Base-by-base conservation (phyloP, 495 filamentous ascomycete species). In the Cryomyces minteri region DNA sequence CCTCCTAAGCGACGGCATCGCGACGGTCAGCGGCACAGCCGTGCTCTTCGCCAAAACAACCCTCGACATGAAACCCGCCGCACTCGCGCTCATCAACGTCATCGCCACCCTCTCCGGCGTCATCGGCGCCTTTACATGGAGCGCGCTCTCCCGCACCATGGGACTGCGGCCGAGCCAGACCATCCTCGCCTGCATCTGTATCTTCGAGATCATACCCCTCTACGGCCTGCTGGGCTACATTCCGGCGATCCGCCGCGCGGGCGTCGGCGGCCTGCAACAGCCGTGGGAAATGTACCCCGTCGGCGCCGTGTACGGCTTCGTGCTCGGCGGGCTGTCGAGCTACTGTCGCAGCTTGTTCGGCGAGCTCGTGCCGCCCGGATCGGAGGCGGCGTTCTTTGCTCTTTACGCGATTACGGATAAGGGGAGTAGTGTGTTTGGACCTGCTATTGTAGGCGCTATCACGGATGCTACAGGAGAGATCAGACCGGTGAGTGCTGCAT, bases 401-500 rank as follows among this genome's bases (percentile, higher is more conserved):
- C 72, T 98, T 2, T 98, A 94, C 53, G 88, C 90, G 5, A 94
- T 98, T 49, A 98, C 90, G 10, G 90, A 98, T 56, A 98, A 98
- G 62, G 90, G 90, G 18, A 90, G 82, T 5, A 90, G 83, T 56
- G 68, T 98, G 12, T 94, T 98, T 58, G 90, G 90, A 0, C 90
- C 90, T 4, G 80, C 84, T 4, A 88, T 98, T 55, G 92, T 96
- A 1, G 90, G 90, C 4, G 74, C 76, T 0, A 87, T 98, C 47
- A 94, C 90, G 10, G 88, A 95, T 55, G 74, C 70, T 11, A 84
- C 83, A 45, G 90, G 90, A 1, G 79, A 88, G 51, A 96, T 98
- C 48, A 68, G 90, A 51, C 86, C 86, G 31, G 56, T 61, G 46
- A 51, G 54, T 55, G 32, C 31, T 12, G 32, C 7, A 18, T 3